phyloP scores from a whole-genome alignment of 228 moss, liverwort and hornwort species.

The Sphagnum fallax region DNA sequence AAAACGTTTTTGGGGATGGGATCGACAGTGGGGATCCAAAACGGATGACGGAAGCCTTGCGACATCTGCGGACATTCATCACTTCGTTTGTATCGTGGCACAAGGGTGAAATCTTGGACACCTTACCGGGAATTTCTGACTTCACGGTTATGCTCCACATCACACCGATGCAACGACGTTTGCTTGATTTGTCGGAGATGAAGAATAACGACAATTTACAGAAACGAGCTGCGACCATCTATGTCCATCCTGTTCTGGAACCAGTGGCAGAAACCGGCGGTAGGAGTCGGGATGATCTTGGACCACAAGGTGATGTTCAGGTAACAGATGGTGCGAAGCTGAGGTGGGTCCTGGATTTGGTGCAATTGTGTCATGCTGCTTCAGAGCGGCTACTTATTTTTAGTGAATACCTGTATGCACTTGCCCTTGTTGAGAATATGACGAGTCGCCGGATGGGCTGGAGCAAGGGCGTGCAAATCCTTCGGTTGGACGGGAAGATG shows the following conservation, averaged over 20 bases:
- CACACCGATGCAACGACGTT: slow-evolving; percentile 25
- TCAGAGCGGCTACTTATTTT: slow-evolving; percentile 77
- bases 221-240: slow-evolving; percentile 45
- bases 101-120: slow-evolving; percentile 60
- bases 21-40: slow-evolving; percentile 42
- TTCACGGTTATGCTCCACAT: slow-evolving; percentile 65
- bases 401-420: slow-evolving; percentile 54
- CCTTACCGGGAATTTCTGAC: slow-evolving; percentile 70
- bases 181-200: slow-evolving; percentile 16
- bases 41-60: slow-evolving; percentile 42
- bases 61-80: slow-evolving; percentile 51
- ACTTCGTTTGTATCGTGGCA: slow-evolving; percentile 79
- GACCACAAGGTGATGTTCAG: slow-evolving; percentile 20
- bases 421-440: slow-evolving; percentile 48
- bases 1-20: slow-evolving; percentile 63
- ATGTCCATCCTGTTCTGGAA: slow-evolving; percentile 48
- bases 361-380: slow-evolving; percentile 26
- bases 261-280: slow-evolving; percentile 15
- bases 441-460: slow-evolving; percentile 25
- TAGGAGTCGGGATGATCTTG: slow-evolving; percentile 31
- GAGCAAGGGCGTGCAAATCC: slow-evolving; percentile 37
- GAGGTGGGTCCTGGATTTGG: slow-evolving; percentile 48
- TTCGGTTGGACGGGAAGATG: slow-evolving; percentile 74
- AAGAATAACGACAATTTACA: slow-evolving; percentile 30
- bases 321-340: slow-evolving; percentile 60